A percentile compares a stretch with the other conserved stretches of the same genome.
phyloP scores from a whole-genome alignment of 768 basidiomycete species.

The Coprinopsis cinerea region DNA sequence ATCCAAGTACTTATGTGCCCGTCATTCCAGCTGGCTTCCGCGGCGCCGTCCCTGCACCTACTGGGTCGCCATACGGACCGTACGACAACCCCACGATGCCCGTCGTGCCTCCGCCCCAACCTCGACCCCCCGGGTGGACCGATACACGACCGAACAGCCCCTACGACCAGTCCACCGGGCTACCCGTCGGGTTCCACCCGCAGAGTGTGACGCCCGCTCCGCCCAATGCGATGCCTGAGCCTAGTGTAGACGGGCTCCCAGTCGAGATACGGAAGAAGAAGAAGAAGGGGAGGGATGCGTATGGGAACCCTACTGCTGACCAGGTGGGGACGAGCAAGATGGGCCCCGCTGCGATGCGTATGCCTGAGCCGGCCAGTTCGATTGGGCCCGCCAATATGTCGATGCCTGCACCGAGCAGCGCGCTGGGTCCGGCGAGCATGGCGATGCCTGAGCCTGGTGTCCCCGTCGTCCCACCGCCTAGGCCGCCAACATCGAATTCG shows the following conservation, averaged over 20 bases:
- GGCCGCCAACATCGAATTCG: neutral
- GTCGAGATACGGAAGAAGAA: neutral
- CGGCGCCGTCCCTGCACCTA: neutral
- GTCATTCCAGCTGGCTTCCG: neutral
- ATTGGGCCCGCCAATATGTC: neutral
- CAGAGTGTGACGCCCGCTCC: neutral
- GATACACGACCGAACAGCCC: neutral
- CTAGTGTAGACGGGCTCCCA: conserved; percentile 1
- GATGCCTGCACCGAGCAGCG: neutral
- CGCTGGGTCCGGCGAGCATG: neutral
- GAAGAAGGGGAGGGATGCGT: neutral
- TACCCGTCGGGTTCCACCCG: conserved; percentile 6
- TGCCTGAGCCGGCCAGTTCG: conserved; percentile 6
- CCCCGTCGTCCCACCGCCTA: neutral
- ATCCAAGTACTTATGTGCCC: neutral
- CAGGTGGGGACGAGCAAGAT: neutral
- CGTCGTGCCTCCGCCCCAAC: neutral
- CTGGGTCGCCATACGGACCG: neutral
- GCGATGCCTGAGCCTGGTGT: neutral
- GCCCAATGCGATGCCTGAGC: neutral
- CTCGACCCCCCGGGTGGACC: neutral
- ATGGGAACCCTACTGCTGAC: conserved; percentile 1
- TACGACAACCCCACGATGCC: neutral
- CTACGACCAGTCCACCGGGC: neutral
- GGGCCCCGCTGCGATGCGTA: neutral